Conservation (phyloP, 73 alveolate species). For the Paramecium biaurelia region DNA sequence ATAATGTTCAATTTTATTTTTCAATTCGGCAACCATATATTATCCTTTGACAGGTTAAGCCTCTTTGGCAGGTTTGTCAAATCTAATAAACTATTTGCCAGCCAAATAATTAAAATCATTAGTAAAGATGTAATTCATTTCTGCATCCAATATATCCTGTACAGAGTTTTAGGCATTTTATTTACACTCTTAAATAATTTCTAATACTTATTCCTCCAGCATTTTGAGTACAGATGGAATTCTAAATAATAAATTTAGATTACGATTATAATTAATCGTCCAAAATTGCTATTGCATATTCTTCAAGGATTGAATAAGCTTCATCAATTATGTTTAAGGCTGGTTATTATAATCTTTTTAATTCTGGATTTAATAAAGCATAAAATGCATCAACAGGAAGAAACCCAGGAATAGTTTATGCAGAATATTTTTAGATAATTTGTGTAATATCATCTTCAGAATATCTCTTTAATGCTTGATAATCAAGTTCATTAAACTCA, state of each 20-base stretch:
- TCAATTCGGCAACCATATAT: slow-evolving; percentile 78
- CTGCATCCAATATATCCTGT: slow-evolving; percentile 81
- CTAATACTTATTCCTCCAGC: neutral
- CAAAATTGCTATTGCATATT: slow-evolving; percentile 75
- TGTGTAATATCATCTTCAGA: slow-evolving; percentile 89
- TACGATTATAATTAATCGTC: neutral
- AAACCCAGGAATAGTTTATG: slow-evolving; percentile 96
- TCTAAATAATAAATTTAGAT: neutral
- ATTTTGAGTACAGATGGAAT: neutral
- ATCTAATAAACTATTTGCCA: slow-evolving; percentile 81
- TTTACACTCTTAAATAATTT: neutral
- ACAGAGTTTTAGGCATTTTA: neutral
- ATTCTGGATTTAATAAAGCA: slow-evolving; percentile 81
- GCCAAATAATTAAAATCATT: slow-evolving; percentile 87
- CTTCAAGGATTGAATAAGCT: slow-evolving; percentile 82
- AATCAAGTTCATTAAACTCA: slow-evolving; percentile 45
- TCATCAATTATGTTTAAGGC: slow-evolving; percentile 83
- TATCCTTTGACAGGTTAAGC: slow-evolving; percentile 56
- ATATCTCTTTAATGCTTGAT: slow-evolving; percentile 38
- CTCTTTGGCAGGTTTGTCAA: slow-evolving; percentile 56
- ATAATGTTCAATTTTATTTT: slow-evolving; percentile 88
- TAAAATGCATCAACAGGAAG: slow-evolving; percentile 95
- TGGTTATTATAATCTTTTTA: slow-evolving; percentile 84
- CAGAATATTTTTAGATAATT: slow-evolving; percentile 94
- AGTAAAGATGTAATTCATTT: slow-evolving; percentile 89